Evolutionary conservation across 106 monocot genomes (phyloP).

Genomic region (Gastrodia elata): DNA sequence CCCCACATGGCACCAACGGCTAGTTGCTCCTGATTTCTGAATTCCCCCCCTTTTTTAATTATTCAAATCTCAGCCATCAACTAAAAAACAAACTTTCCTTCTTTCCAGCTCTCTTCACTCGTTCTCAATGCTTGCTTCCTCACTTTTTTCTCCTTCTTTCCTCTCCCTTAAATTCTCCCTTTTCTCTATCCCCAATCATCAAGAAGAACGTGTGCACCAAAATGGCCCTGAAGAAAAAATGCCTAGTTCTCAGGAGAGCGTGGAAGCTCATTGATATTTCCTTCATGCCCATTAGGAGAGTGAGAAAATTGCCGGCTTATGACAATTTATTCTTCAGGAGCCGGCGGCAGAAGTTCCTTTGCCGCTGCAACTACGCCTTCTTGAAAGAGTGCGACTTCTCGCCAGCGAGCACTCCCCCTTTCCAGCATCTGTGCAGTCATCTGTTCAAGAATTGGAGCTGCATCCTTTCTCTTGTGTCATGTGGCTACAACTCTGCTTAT

Average conservation of each 20-base stretch:
- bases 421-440: not conserved
- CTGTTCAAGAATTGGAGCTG: not conserved
- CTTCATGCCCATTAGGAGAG: conserved; percentile 14
- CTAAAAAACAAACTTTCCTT: not conserved
- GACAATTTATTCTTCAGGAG: conserved; percentile 17
- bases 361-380: conserved; percentile 39
- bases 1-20: not conserved
- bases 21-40: not conserved
- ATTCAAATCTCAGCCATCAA: not conserved
- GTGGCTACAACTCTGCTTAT: conserved; percentile 9
- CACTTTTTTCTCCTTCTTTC: not conserved
- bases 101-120: not conserved
- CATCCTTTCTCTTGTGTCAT: conserved; percentile 10
- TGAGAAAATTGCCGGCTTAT: conserved; percentile 16
- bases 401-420: conserved; percentile 37
- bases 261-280: conserved; percentile 18
- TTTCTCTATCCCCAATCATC: not conserved
- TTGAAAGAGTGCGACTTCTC: conserved; percentile 54
- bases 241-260: conserved; percentile 29
- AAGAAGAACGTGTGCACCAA: not conserved
- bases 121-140: not conserved
- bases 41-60: not conserved
- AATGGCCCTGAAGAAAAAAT: conserved; percentile 34
- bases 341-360: conserved; percentile 17
- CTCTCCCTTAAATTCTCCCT: not conserved